A percentile compares a stretch with the other conserved stretches of the same genome.
Evolutionary conservation across 2,329 filamentous ascomycete species (phyloP).

Genomic region (Pseudocercospora musae): DNA sequence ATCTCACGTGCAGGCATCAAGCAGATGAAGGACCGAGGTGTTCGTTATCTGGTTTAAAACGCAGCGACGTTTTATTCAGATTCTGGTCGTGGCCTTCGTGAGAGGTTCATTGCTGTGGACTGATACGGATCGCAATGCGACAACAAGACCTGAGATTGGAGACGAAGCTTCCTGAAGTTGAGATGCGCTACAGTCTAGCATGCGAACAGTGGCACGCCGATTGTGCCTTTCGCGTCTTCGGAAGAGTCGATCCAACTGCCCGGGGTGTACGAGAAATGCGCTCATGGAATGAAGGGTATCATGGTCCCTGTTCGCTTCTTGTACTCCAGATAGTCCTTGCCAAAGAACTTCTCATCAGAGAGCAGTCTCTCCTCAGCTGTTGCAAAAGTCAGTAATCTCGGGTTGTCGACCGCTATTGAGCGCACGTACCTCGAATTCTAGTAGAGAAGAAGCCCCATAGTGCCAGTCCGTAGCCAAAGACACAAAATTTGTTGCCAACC

Average conservation of each 20-base stretch:
- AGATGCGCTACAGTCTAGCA: background rate
- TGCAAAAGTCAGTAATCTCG: background rate
- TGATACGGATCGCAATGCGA: no score
- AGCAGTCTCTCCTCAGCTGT: constrained; percentile 5
- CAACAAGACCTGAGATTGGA: no score
- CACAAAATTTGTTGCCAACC: constrained; percentile 78
- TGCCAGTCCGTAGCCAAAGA: constrained; percentile 68
- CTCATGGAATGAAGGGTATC: constrained; percentile 68
- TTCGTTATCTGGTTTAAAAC: no score
- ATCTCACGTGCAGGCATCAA: no score
- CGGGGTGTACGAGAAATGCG: no score
- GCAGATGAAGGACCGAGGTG: no score
- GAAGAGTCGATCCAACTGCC: background rate
- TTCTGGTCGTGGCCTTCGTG: no score
- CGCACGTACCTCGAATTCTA: constrained; percentile 59
- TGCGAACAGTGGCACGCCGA: background rate
- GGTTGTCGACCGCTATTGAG: background rate
- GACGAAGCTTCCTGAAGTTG: no score
- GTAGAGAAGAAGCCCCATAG: constrained; percentile 81
- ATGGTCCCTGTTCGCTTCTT: constrained; percentile 66
- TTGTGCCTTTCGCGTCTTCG: background rate
- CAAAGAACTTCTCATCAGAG: constrained; percentile 82
- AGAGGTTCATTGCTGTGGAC: no score
- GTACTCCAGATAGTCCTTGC: constrained; percentile 74
- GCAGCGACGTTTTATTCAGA: no score